Evolutionary conservation across 139 green algal genomes (phyloP).

Genomic region (Yamagishiella unicocca): DNA sequence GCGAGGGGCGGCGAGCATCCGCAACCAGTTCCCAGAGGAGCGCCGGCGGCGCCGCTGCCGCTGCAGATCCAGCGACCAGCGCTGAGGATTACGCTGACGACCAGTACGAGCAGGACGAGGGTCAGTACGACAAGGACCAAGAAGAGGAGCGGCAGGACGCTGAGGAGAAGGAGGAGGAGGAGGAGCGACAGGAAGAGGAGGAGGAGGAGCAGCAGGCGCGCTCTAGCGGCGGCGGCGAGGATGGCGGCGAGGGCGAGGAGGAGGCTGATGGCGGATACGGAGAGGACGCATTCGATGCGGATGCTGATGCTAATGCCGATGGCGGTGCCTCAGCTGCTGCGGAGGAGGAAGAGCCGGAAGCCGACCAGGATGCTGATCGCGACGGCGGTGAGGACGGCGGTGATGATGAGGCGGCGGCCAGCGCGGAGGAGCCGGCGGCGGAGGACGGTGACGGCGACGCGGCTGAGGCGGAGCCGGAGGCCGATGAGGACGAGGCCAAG

Average conservation of each 20-base stretch:
- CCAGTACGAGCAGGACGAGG: slow-evolving; percentile 9
- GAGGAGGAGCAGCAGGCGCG: background rate
- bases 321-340: background rate
- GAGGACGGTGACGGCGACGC: background rate
- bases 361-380: background rate
- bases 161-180: background rate
- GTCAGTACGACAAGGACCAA: background rate
- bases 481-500: background rate
- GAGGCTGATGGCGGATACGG: background rate
- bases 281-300: background rate
- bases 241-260: background rate
- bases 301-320: background rate
- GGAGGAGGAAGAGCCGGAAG: background rate
- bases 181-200: background rate
- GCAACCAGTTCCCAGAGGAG: background rate
- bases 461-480: background rate
- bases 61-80: background rate
- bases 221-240: background rate
- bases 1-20: background rate
- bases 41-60: background rate
- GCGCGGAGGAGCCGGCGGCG: background rate
- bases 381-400: background rate
- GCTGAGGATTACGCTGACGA: slow-evolving; percentile 28
- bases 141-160: background rate
- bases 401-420: background rate